Evolutionary conservation across 768 basidiomycete species (phyloP).

Genomic region (Boletus huronensis): DNA sequence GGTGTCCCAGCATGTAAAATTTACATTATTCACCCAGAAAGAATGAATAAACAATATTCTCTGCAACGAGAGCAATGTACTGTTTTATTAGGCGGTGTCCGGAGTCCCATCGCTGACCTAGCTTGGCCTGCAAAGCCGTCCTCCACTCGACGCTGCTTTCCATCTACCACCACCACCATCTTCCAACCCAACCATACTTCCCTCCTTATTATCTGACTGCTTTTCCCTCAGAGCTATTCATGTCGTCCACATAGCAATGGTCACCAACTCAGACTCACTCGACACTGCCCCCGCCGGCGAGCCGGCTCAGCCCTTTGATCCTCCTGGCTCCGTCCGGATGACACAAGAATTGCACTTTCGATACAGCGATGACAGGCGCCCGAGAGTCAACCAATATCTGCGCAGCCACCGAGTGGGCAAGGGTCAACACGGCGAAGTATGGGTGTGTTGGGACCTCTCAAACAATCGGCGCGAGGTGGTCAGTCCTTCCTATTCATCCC

Average conservation of each 20-base stretch:
- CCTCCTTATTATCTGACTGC: constrained; percentile 9
- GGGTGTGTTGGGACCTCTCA: constrained; percentile 57
- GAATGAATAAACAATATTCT: too few species aligned
- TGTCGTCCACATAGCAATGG: constrained; percentile 28
- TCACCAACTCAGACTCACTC: constrained; percentile 23
- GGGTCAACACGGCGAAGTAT: constrained; percentile 91
- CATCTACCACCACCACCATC: constrained; percentile 22
- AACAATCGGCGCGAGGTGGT: constrained; percentile 47
- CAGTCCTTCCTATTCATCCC: constrained; percentile 24
- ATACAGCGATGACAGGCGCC: constrained; percentile 38
- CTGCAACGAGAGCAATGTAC: constrained; percentile 14
- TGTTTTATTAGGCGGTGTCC: constrained; percentile 28
- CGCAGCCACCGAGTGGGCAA: constrained; percentile 74
- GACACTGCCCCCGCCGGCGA: constrained; percentile 35
- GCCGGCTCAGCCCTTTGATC: constrained; percentile 35
- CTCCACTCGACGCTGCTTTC: constrained; percentile 18
- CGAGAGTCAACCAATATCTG: constrained; percentile 82
- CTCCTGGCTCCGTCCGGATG: constrained; percentile 46
- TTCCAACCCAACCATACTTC: constrained; percentile 28
- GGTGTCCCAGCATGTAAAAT: too few species aligned
- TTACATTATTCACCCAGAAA: too few species aligned
- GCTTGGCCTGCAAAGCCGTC: constrained; percentile 12
- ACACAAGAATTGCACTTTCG: constrained; percentile 43
- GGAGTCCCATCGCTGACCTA: constrained; percentile 21
- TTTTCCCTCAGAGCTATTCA: constrained; percentile 17